Evolutionary conservation across 805 yeast species (phyloP).

Genomic region (Ogataea polymorpha): DNA sequence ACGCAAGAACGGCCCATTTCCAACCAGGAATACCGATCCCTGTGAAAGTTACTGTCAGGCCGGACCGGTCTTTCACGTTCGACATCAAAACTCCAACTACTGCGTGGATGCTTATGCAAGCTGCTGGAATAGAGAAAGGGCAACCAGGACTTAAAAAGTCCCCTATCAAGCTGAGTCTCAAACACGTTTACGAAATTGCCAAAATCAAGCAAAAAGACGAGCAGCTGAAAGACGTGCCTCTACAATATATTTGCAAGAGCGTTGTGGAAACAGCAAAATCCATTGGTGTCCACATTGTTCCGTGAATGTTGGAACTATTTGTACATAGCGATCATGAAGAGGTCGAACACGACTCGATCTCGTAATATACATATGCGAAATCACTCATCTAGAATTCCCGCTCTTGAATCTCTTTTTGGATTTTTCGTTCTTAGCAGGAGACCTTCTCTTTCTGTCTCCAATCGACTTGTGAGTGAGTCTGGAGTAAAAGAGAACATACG

Average conservation of each 20-base stretch:
- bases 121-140: conserved; percentile 80
- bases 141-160: conserved; percentile 61
- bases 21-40: conserved; percentile 90
- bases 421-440: conserved; percentile 5
- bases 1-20: conserved; percentile 89
- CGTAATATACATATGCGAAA: conserved; percentile 13
- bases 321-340: conserved; percentile 12
- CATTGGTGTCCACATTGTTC: conserved; percentile 72
- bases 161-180: conserved; percentile 50
- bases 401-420: conserved; percentile 15
- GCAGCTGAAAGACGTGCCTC: conserved; percentile 64
- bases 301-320: conserved; percentile 6
- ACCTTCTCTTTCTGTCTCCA: conserved; percentile 17
- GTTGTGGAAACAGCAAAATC: conserved; percentile 86
- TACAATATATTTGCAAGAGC: conserved; percentile 77
- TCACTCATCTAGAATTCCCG: conserved; percentile 7
- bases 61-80: conserved; percentile 87
- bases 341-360: conserved; percentile 7
- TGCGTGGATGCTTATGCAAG: conserved; percentile 76
- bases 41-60: conserved; percentile 75
- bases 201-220: conserved; percentile 87
- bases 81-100: conserved; percentile 91
- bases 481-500: conserved; percentile 85
- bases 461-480: conserved; percentile 59
- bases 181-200: conserved; percentile 93